Evolutionary conservation across 2,329 filamentous ascomycete genomes (phyloP).

Genomic region (Erysiphe pulchra): DNA sequence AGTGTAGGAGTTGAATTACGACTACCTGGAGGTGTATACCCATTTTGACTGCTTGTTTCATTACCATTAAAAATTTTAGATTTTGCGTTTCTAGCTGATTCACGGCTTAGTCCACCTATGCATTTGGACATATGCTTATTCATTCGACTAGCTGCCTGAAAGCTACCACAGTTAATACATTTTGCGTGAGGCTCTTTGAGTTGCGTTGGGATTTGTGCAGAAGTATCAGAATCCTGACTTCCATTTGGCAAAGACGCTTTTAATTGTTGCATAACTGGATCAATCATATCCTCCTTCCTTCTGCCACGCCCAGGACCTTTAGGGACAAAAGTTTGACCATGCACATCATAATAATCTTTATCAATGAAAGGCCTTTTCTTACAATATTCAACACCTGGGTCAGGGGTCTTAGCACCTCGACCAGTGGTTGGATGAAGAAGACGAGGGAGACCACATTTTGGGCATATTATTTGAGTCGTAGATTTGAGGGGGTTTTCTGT

Average conservation of each 20-base stretch:
- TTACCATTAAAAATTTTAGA: conserved; percentile 35
- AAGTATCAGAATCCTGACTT: conserved; percentile 20
- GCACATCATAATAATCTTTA: conserved; percentile 53
- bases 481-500: conserved; percentile 50
- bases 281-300: conserved; percentile 56
- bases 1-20: conserved; percentile 33
- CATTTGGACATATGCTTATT: conserved; percentile 45
- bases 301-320: conserved; percentile 53
- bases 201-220: conserved; percentile 24
- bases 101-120: conserved; percentile 38
- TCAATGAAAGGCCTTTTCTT: conserved; percentile 56
- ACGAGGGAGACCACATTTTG: conserved; percentile 47
- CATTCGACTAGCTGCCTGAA: conserved; percentile 35
- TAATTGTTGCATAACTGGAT: conserved; percentile 12
- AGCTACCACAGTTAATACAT: conserved; percentile 41
- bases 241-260: conserved; percentile 16
- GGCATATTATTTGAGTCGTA: conserved; percentile 45
- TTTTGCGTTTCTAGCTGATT: conserved; percentile 33
- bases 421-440: conserved; percentile 48
- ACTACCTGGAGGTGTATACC: conserved; percentile 32
- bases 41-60: conserved; percentile 22
- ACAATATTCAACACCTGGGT: conserved; percentile 48
- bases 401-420: conserved; percentile 36
- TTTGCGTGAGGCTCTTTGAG: conserved; percentile 39
- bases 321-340: conserved; percentile 57